Base-by-base conservation (phyloP, 192 early-diverging fungal genomes). In the Gonapodya prolifera region DNA sequence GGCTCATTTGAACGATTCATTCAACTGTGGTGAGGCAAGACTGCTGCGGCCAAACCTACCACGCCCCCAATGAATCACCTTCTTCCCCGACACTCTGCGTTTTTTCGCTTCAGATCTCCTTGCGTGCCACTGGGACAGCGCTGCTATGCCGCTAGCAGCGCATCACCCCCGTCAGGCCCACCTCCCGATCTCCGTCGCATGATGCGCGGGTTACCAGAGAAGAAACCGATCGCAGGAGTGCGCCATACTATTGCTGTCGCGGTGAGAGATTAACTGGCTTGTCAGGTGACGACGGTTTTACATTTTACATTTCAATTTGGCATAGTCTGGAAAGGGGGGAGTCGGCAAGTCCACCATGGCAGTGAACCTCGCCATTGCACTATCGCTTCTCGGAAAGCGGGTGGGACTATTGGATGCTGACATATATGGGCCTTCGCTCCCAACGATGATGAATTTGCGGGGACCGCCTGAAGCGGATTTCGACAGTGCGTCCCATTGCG, bases 341-440 rank as follows among this genome's bases (percentile, higher is more conserved):
- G 94, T 96, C 0, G 95, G 95, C 23, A 97, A 97, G 77, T 93
- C 92, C 13, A 97, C 94, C 0, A n/a, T 71, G 30, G 16, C 77
- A 91, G 94, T 94, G 18, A 95, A 95, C 78, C 80, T 95, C 69
- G 91, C 93, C 1, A 78, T 93, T 1, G 89, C 91, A 2, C 81
- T 91, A 2, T 82, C 82, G n/a, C 84, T 90, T 80, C 83, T 82
- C 69, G 76, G 78, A 2, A 84, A 86, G 73, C 82, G 83, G 8
- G 87, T 91, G 0, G 95, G 93, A 23, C 80, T 97, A 2, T 81
- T 97, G 36, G 95, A 97, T 79, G 93, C 94, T 0, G 95, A 97
- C 86, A 85, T 97, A n/a, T 96, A 93, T 87, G 95, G 95, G 0
- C 95, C 95, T 0, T 95, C 93, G 0, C 88, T 97, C 70, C 94